Base-by-base conservation (phyloP, 345 rosid species). In the Gynandropsis gynandra region DNA sequence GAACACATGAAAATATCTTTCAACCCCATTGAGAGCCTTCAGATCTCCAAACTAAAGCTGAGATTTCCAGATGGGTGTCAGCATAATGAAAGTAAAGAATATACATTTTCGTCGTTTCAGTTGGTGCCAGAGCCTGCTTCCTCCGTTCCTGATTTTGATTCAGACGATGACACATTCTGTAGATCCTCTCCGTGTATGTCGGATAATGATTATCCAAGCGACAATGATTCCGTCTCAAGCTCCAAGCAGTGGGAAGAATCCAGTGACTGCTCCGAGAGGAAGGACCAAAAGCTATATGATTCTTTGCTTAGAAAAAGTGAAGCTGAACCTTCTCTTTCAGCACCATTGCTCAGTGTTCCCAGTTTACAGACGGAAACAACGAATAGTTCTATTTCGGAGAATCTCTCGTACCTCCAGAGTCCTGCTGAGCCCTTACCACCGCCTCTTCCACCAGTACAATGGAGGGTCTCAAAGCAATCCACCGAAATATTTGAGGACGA, bases 1-100 rank as follows among this genome's bases (percentile, higher is more conserved):
- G 87, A 79, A 56, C 96, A 76, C 61, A 90, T 90, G 98, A 87
- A 79, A 56, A 72, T 90, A 70, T 90, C 98, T 68, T 90, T 84
- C 82, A 84, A 66, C 33, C 85, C 83, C 39, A 50, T 75, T 4
- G 72, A 77, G 72, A 71, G 81, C 36, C 42, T 72, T 19, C 87
- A 67, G 46, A 72, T 72, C 47, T 82, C 87, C 4, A 79, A 72
- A 56, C 67, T 90, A 55, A 75, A 75, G 60, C 73, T 90, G 56
- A 79, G 72, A 69, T 73, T 84, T 71, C 82, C 96, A 42, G 70
- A 76, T 43, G 76, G 72, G 32, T 58, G 32, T 36, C 40, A 9
- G 40, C 13, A 7, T 9, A 9, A 10, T 36, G 40, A 36, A 50
- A 69, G 71, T 40, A 4, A 19, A 50, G 74, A 76, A 64, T 85